These are phyloP conservation scores for Blyttiomyces sp. DNA, from an alignment of 371 early-diverging fungal species.

Conservation along the genomic window DNA sequence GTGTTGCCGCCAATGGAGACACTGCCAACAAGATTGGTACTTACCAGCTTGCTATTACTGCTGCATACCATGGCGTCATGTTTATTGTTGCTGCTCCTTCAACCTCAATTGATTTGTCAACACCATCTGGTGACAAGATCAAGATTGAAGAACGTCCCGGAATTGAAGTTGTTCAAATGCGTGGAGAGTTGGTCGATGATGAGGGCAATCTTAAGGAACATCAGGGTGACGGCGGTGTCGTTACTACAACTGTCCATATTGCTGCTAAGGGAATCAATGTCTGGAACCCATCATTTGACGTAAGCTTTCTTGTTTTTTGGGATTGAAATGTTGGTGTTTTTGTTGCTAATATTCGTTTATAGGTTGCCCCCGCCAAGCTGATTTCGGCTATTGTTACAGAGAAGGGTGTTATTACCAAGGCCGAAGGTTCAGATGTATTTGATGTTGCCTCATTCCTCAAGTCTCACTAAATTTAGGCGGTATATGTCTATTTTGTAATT, in stretches of 20 bases:
- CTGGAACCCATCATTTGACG: slow-evolving; percentile 95
- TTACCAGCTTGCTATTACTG: slow-evolving; percentile 90
- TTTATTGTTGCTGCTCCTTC: slow-evolving; percentile 95
- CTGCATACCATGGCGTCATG: slow-evolving; percentile 75
- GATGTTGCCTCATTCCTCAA: slow-evolving; percentile 11
- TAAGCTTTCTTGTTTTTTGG: slow-evolving; percentile 11
- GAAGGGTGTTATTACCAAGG: slow-evolving; percentile 75
- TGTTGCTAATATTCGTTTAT: neutral
- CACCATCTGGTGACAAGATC: slow-evolving; percentile 68
- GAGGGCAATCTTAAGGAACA: slow-evolving; percentile 33
- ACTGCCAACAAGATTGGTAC: slow-evolving; percentile 98
- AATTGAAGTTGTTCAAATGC: slow-evolving; percentile 71
- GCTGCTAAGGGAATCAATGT: slow-evolving; percentile 81
- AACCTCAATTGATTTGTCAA: slow-evolving; percentile 82
- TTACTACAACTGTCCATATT: slow-evolving; percentile 63
- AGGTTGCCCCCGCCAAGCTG: slow-evolving; percentile 84
- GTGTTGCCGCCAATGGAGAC: slow-evolving; percentile 92
- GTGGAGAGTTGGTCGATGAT: slow-evolving; percentile 57
- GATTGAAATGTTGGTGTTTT: neutral
- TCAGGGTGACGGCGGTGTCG: slow-evolving; percentile 23
- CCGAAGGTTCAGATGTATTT: slow-evolving; percentile 24
- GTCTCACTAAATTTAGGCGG: neutral
- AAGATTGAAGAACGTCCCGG: slow-evolving; percentile 82
- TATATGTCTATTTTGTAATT: too few relatives aligned
- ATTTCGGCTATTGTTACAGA: slow-evolving; percentile 95